Evolutionary conservation across 73 alveolate genomes (phyloP).

Genomic region (Diophrys appendiculata): DNA sequence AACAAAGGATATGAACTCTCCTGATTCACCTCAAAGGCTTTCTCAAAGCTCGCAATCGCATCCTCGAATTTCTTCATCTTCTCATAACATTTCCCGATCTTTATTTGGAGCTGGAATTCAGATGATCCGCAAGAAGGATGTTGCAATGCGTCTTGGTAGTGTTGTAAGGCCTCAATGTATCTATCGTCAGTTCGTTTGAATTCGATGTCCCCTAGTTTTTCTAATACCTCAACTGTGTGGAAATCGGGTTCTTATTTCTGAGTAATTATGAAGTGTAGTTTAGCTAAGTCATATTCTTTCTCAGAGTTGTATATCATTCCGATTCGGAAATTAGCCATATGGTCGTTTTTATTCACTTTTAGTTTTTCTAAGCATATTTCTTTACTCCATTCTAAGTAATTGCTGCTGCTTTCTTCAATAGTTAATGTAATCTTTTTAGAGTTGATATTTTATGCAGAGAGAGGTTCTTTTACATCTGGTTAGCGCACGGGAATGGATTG

Average conservation of each 20-base stretch:
- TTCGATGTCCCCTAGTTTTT: conserved; percentile 42
- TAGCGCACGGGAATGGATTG: no score
- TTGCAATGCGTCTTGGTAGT: conserved; percentile 54
- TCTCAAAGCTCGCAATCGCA: conserved; percentile 58
- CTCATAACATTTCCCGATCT: conserved; percentile 77
- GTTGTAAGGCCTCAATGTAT: conserved; percentile 41
- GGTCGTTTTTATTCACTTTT: conserved; percentile 3
- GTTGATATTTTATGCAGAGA: no score
- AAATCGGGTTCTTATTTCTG: conserved; percentile 26
- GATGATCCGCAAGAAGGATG: no score
- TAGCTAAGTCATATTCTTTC: conserved; percentile 26
- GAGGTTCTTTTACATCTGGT: no score
- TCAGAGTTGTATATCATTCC: conserved; percentile 20
- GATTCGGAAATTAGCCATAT: conserved; percentile 36
- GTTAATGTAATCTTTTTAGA: no score
- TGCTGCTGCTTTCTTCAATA: no score
- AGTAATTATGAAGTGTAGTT: not conserved
- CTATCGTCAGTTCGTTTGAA: conserved; percentile 29
- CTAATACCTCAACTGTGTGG: conserved; percentile 29
- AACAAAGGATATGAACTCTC: conserved; percentile 62
- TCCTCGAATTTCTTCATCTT: conserved; percentile 65
- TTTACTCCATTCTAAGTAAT: conserved; percentile 35
- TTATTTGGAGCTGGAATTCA: conserved; percentile 50
- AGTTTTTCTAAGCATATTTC: conserved; percentile 45
- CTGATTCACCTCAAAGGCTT: conserved; percentile 64